Conservation (phyloP, 805 yeast species). For the Zygotorulaspora danielsina region DNA sequence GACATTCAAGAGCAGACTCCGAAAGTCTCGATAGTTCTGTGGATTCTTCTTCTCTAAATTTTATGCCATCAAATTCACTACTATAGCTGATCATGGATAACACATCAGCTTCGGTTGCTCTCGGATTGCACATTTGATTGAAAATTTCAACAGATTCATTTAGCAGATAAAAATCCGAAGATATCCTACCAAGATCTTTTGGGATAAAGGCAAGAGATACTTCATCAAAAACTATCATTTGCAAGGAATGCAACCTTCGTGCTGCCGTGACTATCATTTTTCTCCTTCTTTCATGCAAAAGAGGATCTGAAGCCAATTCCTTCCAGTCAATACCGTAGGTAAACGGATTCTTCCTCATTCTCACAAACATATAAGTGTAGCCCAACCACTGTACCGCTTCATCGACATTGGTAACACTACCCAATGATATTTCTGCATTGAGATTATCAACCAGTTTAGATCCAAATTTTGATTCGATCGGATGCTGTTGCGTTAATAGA, state of each 20-base stretch:
- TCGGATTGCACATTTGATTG: slow-evolving; percentile 76
- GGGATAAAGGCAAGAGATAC: slow-evolving; percentile 70
- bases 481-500: slow-evolving; percentile 87
- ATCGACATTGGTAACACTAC: slow-evolving; percentile 89
- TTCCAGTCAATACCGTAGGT: slow-evolving; percentile 88
- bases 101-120: slow-evolving; percentile 89
- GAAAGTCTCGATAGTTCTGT: slow-evolving; percentile 61
- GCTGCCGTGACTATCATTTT: slow-evolving; percentile 79
- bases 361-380: slow-evolving; percentile 85
- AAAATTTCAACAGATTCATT: slow-evolving; percentile 85
- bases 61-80: slow-evolving; percentile 87
- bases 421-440: slow-evolving; percentile 94
- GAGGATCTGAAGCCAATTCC: slow-evolving; percentile 78
- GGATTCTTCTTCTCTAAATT: slow-evolving; percentile 82
- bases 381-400: slow-evolving; percentile 99
- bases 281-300: slow-evolving; percentile 65
- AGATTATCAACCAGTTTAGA: slow-evolving; percentile 82
- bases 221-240: slow-evolving; percentile 92
- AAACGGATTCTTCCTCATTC: slow-evolving; percentile 93
- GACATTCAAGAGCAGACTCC: slow-evolving; percentile 67
- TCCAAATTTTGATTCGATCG: slow-evolving; percentile 82
- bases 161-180: slow-evolving; percentile 86
- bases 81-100: slow-evolving; percentile 86
- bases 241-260: slow-evolving; percentile 72
- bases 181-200: slow-evolving; percentile 89